phyloP scores from a whole-genome alignment of 176 grass and related monocot species.

The Lolium multiflorum region DNA sequence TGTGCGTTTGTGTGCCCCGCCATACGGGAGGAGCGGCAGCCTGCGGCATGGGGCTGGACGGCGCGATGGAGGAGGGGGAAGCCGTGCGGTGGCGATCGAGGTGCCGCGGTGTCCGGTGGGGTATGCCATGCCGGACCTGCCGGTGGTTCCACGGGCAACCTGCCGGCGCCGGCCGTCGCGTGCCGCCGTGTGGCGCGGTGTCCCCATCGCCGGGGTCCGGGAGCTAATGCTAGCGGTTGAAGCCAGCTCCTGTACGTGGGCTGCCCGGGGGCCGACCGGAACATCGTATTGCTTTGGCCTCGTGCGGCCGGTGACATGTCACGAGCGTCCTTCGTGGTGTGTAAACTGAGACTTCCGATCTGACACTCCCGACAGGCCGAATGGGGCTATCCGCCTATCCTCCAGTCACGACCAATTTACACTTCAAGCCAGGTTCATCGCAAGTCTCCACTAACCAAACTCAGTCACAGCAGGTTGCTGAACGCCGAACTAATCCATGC shows the following conservation, averaged over 20 bases:
- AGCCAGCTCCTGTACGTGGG: not conserved
- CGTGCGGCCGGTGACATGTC: not conserved
- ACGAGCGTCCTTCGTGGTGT: not conserved
- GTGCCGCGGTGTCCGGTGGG: not conserved
- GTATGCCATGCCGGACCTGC: not conserved
- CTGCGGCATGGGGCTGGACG: not conserved
- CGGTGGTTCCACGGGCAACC: not conserved
- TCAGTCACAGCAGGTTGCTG: too few species aligned
- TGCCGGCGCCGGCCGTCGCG: not conserved
- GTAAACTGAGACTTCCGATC: not conserved
- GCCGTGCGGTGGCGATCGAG: not conserved
- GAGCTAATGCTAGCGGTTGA: not conserved
- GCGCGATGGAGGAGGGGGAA: not conserved
- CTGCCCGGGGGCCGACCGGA: not conserved
- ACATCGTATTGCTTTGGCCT: not conserved
- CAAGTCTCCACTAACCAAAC: too few species aligned
- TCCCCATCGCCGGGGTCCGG: not conserved
- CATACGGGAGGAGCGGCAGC: too few species aligned
- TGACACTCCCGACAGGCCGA: not conserved
- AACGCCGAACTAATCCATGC: too few species aligned
- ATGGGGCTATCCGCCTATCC: too few species aligned
- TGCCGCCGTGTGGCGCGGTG: not conserved
- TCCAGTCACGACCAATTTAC: not conserved
- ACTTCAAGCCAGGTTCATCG: not conserved
- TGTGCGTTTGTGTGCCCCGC: too few species aligned